Base-by-base conservation (phyloP, 2,329 filamentous ascomycete species). In the Alternaria solani region DNA sequence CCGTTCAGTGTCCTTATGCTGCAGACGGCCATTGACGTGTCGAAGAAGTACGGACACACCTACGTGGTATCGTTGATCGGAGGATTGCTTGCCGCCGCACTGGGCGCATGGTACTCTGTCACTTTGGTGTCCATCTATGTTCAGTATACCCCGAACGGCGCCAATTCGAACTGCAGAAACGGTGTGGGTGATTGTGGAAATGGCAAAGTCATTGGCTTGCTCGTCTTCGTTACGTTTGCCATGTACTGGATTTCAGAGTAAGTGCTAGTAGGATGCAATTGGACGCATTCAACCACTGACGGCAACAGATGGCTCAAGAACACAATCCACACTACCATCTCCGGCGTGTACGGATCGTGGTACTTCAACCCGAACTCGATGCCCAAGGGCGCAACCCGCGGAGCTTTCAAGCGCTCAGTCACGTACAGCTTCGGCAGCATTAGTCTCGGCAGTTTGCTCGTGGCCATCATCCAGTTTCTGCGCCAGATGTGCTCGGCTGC, bases 371-470 rank as follows among this genome's bases (percentile, higher is more conserved):
- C 66, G 2, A 81, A 85, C 28, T 85, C 87, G 57, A 91, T 92
- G 71, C 93, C 94, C 30, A 89, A 86, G 64, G 89, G 89, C 11
- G 89, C 92, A 0, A 97, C 94, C 0, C 87, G 93, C 12, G 91
- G 92, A n/a, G 91, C 94, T 0, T 86, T 95, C 65, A 89, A 87
- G 69, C 88, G 94, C 14, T 88, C 93, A 1, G 83, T 95, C 63
- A 97, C 94, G 1, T 95, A 95, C 81, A 95, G 91, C 68, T 97
- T 97, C 62, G 94, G 94, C 16, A 95, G 91, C 66, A 95, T 98
- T 78, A 91, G 89, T 65, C 83, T 97, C 12, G 94, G 94, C 4
- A 96, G 91, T 69, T 78, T 98, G 65, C 77, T 97, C 4, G 90
- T 97, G 14, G 93, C 94, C 28, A 87, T 97, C 51, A 90, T 98